Percentiles rank a stretch among this genome's conserved stretches.
Evolutionary conservation across 352 stramenopile genomes (phyloP).

Genomic region (Salisapilia sapeloensis): DNA sequence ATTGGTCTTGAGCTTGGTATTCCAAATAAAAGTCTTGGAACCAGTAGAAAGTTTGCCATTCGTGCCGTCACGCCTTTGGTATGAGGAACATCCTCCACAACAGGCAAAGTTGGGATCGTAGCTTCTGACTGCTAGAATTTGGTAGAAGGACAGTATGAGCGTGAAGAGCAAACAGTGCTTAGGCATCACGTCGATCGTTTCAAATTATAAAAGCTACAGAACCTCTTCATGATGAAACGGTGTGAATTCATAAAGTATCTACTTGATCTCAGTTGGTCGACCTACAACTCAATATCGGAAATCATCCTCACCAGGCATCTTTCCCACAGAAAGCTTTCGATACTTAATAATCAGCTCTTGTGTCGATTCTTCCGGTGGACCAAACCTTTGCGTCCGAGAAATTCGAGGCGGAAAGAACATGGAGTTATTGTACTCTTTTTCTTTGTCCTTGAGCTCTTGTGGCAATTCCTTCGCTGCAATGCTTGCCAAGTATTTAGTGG

Average conservation of each 20-base stretch:
- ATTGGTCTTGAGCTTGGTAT: slow-evolving; percentile 35
- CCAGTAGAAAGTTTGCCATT: slow-evolving; percentile 25
- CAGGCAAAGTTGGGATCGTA: slow-evolving; percentile 46
- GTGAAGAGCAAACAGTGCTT: no score
- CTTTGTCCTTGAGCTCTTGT: slow-evolving; percentile 6
- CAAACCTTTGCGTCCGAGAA: slow-evolving; percentile 26
- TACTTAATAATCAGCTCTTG: slow-evolving; percentile 67
- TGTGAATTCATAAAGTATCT: no score
- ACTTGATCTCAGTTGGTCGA: no score
- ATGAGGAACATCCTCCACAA: slow-evolving; percentile 50
- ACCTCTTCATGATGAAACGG: no score
- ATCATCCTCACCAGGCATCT: slow-evolving; percentile 12
- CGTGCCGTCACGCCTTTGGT: slow-evolving; percentile 23
- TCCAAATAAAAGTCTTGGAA: slow-evolving; percentile 47
- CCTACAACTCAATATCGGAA: no score
- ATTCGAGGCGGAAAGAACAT: slow-evolving; percentile 32
- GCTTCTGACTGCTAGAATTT: no score
- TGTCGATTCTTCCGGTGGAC: slow-evolving; percentile 38
- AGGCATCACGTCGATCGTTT: no score
- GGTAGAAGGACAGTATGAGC: no score
- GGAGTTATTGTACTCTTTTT: slow-evolving; percentile 27
- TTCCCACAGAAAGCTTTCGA: slow-evolving; percentile 59
- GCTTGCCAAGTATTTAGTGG: slow-evolving; percentile 1
- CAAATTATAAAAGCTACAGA: no score
- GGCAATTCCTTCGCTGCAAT: slow-evolving; percentile 3